Conservation (phyloP, 2,329 filamentous ascomycete species). For the Phialophora tarda region DNA sequence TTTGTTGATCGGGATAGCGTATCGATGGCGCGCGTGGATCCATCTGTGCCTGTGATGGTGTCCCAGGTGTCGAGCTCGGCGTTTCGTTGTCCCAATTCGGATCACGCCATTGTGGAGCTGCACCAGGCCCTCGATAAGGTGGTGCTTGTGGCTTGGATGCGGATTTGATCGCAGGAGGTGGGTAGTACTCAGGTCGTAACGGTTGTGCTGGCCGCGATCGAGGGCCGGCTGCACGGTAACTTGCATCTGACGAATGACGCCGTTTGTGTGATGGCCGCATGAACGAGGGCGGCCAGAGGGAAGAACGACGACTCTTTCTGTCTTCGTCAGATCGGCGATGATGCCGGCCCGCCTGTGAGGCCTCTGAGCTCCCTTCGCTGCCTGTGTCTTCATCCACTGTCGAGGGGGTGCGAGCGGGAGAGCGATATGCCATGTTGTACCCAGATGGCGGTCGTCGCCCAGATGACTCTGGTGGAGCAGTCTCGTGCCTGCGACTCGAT, state of each 20-base stretch:
- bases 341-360: slow-evolving; percentile 38
- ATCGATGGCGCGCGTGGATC: slow-evolving; percentile 30
- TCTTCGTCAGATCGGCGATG: slow-evolving; percentile 35
- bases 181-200: slow-evolving; percentile 33
- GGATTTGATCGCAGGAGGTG: slow-evolving; percentile 31
- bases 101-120: slow-evolving; percentile 31
- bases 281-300: slow-evolving; percentile 36
- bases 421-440: slow-evolving; percentile 28
- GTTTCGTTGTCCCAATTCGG: slow-evolving; percentile 29
- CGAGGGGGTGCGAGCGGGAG: slow-evolving; percentile 31
- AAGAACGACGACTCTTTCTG: slow-evolving; percentile 30
- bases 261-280: slow-evolving; percentile 37
- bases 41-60: slow-evolving; percentile 21
- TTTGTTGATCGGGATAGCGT: slow-evolving; percentile 28
- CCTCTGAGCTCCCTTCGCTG: slow-evolving; percentile 44
- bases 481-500: slow-evolving; percentile 17
- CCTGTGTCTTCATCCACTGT: slow-evolving; percentile 34
- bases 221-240: slow-evolving; percentile 30
- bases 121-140: slow-evolving; percentile 21
- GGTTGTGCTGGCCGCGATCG: slow-evolving; percentile 25
- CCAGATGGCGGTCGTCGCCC: slow-evolving; percentile 24
- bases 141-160: slow-evolving; percentile 19
- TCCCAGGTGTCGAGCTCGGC: slow-evolving; percentile 15
- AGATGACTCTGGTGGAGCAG: slow-evolving; percentile 19
- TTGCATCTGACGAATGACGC: slow-evolving; percentile 38